phyloP scores from a whole-genome alignment of 192 early-diverging fungal species.

The Dispira simplex region DNA sequence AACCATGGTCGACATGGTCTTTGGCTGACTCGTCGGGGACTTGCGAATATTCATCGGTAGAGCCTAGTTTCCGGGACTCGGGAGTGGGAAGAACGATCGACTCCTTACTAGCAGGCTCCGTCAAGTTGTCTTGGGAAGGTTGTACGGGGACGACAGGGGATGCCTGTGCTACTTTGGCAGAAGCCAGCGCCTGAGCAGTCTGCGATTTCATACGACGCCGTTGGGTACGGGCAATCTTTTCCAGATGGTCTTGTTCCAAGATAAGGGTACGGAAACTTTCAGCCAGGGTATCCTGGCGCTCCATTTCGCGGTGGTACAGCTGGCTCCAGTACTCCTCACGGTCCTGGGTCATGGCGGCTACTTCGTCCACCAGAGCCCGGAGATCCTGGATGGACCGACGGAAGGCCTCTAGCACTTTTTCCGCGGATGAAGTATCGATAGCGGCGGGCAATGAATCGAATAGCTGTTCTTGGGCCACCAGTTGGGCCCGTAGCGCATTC shows the following conservation, averaged over 20 bases:
- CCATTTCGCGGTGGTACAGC: conserved; percentile 25
- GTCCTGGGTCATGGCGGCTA: conserved; percentile 24
- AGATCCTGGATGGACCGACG: not conserved
- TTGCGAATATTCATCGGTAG: too few species aligned
- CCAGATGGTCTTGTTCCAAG: conserved; percentile 28
- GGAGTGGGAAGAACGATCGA: not conserved
- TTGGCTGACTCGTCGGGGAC: not conserved
- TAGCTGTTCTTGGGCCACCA: conserved; percentile 40
- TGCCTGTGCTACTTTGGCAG: not conserved
- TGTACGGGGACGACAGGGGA: not conserved
- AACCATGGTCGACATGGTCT: not conserved
- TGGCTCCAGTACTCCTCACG: conserved; percentile 27
- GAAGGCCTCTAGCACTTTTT: conserved; percentile 17
- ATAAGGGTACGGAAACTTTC: conserved; percentile 25
- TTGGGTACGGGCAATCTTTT: conserved; percentile 20
- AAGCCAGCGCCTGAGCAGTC: too few species aligned
- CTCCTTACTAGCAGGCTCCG: not conserved
- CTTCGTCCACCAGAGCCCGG: conserved; percentile 13
- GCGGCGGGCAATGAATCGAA: conserved; percentile 26
- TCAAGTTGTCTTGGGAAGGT: conserved; percentile 8
- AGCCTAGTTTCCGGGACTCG: too few species aligned
- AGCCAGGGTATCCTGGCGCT: conserved; percentile 29
- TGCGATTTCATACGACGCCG: not conserved
- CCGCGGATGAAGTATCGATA: conserved; percentile 11
- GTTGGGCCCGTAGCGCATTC: conserved; percentile 36